Evolutionary conservation across 2,329 filamentous ascomycete species (phyloP).

Genomic region (Pseudopithomyces chartarum): DNA sequence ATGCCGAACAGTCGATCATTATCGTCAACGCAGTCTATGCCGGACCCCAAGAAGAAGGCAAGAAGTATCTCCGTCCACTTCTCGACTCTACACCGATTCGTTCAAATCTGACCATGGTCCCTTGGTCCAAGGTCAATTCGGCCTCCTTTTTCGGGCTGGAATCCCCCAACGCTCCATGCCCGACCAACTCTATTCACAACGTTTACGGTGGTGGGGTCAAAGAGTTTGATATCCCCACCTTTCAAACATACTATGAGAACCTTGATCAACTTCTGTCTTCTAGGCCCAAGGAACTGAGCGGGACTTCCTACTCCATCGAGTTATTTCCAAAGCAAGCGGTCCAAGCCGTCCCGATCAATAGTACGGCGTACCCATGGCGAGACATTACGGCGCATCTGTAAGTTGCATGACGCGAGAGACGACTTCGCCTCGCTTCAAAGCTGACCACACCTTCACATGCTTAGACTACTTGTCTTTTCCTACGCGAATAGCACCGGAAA

Average conservation of each 20-base stretch:
- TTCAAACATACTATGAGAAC: slow-evolving; percentile 3
- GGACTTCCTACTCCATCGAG: slow-evolving; percentile 8
- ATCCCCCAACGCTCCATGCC: background rate
- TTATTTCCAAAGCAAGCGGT: slow-evolving; percentile 8
- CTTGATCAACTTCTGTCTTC: background rate
- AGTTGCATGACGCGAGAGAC: background rate
- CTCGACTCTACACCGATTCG: background rate
- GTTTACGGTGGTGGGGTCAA: slow-evolving; percentile 6
- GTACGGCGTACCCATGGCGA: slow-evolving; percentile 6
- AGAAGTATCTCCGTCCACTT: background rate
- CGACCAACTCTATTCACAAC: background rate
- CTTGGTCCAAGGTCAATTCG: background rate
- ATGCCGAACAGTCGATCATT: no score
- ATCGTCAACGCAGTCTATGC: background rate
- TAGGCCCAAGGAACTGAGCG: background rate
- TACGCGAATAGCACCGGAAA: background rate
- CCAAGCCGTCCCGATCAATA: background rate
- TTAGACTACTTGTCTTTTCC: background rate
- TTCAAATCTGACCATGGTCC: background rate
- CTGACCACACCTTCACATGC: no score
- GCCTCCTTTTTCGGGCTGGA: background rate
- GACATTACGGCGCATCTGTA: slow-evolving; percentile 8
- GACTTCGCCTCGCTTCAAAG: no score
- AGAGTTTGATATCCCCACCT: background rate
- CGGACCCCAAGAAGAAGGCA: background rate